phyloP scores from a whole-genome alignment of 2,329 filamentous ascomycete species.

The Trichoderma semiorbis region DNA sequence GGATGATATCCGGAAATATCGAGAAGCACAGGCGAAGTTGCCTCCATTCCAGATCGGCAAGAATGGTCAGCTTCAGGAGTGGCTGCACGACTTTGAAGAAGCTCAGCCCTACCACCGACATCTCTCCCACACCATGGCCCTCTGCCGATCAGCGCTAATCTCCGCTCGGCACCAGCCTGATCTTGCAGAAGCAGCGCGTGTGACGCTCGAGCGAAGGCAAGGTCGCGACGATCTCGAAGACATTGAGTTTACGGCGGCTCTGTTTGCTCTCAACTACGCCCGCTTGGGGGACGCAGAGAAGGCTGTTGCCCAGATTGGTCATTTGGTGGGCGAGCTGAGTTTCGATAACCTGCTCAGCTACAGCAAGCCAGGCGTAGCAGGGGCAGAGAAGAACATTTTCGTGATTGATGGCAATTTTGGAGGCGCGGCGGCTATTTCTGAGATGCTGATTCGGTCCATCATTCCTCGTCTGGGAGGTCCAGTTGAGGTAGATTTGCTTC shows the following conservation, averaged over 20 bases:
- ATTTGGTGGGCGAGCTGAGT: constrained; percentile 15
- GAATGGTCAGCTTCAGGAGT: constrained; percentile 16
- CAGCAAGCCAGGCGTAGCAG: constrained; percentile 14
- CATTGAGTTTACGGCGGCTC: constrained; percentile 17
- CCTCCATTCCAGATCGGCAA: constrained; percentile 17
- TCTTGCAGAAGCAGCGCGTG: constrained; percentile 5
- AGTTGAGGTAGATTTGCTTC: constrained; percentile 15
- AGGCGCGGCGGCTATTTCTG: constrained; percentile 14
- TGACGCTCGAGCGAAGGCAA: constrained; percentile 14
- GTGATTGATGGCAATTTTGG: constrained; percentile 17
- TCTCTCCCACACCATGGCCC: constrained; percentile 16
- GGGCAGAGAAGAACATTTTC: constrained; percentile 14
- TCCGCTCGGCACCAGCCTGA: constrained; percentile 9
- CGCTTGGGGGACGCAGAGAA: constrained; percentile 13
- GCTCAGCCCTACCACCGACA: constrained; percentile 17
- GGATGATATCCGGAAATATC: background rate
- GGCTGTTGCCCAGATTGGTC: constrained; percentile 10
- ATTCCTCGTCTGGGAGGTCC: constrained; percentile 3
- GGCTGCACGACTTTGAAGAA: constrained; percentile 17
- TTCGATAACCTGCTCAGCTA: constrained; percentile 18
- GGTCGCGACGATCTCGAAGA: constrained; percentile 12
- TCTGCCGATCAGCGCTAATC: constrained; percentile 15
- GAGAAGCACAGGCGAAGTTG: background rate
- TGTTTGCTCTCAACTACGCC: constrained; percentile 16
- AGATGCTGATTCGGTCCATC: constrained; percentile 16